Evolutionary conservation across 352 stramenopile genomes (phyloP).

Genomic region (Pythium monospermum): DNA sequence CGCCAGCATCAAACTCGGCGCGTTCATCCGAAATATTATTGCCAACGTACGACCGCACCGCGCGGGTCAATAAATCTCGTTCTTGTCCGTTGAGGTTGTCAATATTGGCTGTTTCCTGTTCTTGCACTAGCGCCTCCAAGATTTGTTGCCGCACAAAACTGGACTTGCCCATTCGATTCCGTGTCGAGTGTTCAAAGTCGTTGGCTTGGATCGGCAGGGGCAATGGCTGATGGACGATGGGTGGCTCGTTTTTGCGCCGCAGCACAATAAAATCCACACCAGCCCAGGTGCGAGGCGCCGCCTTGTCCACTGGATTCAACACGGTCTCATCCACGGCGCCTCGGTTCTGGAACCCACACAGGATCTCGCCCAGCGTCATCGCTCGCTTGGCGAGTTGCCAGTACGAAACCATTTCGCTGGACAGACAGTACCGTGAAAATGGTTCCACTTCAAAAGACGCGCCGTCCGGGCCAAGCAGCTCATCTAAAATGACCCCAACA

Average conservation of each 20-base stretch:
- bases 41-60: constrained; percentile 38
- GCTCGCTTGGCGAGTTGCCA: constrained; percentile 74
- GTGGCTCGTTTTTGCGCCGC: constrained; percentile 24
- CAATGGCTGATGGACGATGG: constrained; percentile 20
- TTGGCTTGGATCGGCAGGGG: constrained; percentile 26
- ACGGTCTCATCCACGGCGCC: constrained; percentile 44
- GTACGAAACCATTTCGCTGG: constrained; percentile 55
- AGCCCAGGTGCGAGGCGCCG: constrained; percentile 34
- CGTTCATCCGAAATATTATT: constrained; percentile 8
- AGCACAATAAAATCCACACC: constrained; percentile 67
- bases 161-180: constrained; percentile 41
- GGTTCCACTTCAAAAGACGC: constrained; percentile 69
- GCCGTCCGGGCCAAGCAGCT: constrained; percentile 63
- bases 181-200: constrained; percentile 51
- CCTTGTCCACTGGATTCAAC: constrained; percentile 73
- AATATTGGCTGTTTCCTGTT: constrained; percentile 37
- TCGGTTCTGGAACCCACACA: constrained; percentile 70
- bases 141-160: constrained; percentile 42
- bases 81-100: constrained; percentile 25
- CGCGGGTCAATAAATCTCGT: constrained; percentile 24
- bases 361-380: constrained; percentile 50
- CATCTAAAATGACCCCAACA: constrained; percentile 75
- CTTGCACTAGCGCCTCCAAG: constrained; percentile 46
- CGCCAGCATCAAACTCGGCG: background rate
- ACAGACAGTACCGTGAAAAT: constrained; percentile 53